Percentiles rank a stretch among this genome's conserved stretches.
phyloP scores from a whole-genome alignment of 345 rosid species.

The Lepidium didymum region DNA sequence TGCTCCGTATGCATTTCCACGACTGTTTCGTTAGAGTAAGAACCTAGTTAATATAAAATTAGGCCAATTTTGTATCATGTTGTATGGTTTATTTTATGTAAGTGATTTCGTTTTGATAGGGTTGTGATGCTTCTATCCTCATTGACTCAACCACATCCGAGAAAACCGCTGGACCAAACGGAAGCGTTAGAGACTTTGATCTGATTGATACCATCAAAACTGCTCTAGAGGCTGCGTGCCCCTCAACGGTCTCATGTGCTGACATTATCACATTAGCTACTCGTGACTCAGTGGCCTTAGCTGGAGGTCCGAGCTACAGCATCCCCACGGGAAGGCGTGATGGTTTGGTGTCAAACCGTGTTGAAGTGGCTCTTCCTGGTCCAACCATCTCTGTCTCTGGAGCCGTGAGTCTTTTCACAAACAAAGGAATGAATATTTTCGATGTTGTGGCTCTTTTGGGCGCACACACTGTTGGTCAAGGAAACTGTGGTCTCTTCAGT shows the following conservation, averaged over 20 bases:
- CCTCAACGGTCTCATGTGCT: conserved; percentile 64
- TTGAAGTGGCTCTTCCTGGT: conserved; percentile 39
- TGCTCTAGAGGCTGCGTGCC: conserved; percentile 49
- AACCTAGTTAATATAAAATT: background rate
- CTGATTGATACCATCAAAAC: conserved; percentile 56
- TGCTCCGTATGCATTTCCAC: conserved; percentile 89
- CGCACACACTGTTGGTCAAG: conserved; percentile 52
- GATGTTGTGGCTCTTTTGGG: conserved; percentile 58
- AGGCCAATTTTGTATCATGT: background rate
- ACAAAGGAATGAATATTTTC: conserved; percentile 24
- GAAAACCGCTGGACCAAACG: conserved; percentile 61
- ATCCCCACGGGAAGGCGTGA: conserved; percentile 67
- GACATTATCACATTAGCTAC: conserved; percentile 36
- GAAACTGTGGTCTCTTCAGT: conserved; percentile 43
- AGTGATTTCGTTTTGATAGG: conserved; percentile 22
- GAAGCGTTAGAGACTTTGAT: conserved; percentile 52
- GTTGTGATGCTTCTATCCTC: conserved; percentile 83
- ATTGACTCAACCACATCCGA: conserved; percentile 57
- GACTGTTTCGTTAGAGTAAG: conserved; percentile 73
- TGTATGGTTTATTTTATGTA: background rate
- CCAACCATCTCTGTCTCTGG: conserved; percentile 40
- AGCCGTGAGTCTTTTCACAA: conserved; percentile 35
- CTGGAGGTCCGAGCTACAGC: conserved; percentile 36
- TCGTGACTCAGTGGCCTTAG: conserved; percentile 29
- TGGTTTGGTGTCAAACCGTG: conserved; percentile 35